Conservation (phyloP, 805 yeast species). For the Zygosaccharomyces rouxii region DNA sequence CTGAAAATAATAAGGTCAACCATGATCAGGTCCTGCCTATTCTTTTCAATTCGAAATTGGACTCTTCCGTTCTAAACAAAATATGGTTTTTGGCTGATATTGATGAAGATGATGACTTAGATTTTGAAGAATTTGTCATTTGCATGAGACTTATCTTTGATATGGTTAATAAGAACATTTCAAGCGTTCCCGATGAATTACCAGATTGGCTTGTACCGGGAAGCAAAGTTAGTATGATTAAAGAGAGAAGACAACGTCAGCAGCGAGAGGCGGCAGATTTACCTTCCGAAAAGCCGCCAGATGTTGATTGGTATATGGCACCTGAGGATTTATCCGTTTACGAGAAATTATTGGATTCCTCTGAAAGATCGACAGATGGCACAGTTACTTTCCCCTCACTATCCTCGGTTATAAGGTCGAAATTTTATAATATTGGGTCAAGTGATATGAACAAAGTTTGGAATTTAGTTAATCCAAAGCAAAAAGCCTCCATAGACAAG, state of each 20-base stretch:
- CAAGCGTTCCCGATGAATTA: constrained; percentile 60
- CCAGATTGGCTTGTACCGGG: constrained; percentile 95
- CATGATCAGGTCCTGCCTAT: constrained; percentile 86
- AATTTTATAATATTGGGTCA: constrained; percentile 69
- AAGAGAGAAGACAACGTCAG: constrained; percentile 66
- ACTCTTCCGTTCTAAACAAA: constrained; percentile 68
- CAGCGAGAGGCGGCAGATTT: constrained; percentile 34
- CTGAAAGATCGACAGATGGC: constrained; percentile 68
- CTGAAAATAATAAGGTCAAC: constrained; percentile 69
- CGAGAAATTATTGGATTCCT: constrained; percentile 61
- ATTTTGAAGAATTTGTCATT: constrained; percentile 96
- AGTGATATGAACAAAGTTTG: constrained; percentile 87
- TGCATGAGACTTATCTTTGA: constrained; percentile 96
- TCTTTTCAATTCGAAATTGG: constrained; percentile 80
- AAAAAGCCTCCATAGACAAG: constrained; percentile 81
- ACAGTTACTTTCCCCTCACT: constrained; percentile 72
- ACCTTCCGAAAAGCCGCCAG: constrained; percentile 22
- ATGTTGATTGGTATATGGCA: constrained; percentile 93
- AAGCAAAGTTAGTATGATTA: constrained; percentile 76
- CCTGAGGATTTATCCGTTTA: constrained; percentile 79
- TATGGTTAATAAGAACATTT: constrained; percentile 66
- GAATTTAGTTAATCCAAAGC: constrained; percentile 91
- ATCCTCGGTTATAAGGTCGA: constrained; percentile 54
- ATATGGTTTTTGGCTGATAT: constrained; percentile 93
- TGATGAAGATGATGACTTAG: constrained; percentile 85